phyloP scores from a whole-genome alignment of 2,329 filamentous ascomycete genomes.

The Fusarium coffeatum region DNA sequence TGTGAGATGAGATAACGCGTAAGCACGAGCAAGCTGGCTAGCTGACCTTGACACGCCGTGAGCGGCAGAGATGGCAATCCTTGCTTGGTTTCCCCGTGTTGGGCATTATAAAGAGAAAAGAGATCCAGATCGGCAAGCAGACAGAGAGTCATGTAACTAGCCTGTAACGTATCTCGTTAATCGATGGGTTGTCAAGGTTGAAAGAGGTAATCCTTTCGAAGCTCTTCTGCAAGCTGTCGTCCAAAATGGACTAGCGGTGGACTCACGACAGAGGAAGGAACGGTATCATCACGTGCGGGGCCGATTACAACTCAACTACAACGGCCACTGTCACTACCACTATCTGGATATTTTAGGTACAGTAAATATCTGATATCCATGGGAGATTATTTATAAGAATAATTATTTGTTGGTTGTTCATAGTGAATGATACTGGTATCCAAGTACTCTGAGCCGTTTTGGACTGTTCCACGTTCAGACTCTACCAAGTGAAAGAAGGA shows the following conservation, averaged over 20 bases:
- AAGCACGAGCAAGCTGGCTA: slow-evolving; percentile 8
- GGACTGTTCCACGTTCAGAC: neutral
- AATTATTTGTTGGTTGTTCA: neutral
- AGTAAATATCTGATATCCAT: neutral
- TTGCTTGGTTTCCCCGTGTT: slow-evolving; percentile 56
- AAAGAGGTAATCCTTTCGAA: slow-evolving; percentile 48
- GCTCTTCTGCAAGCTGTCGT: slow-evolving; percentile 14
- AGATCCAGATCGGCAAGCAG: neutral
- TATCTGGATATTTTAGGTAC: neutral
- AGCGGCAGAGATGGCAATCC: slow-evolving; percentile 56
- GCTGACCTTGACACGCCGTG: slow-evolving; percentile 56
- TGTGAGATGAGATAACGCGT: slow-evolving; percentile 14
- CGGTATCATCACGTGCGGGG: slow-evolving; percentile 30
- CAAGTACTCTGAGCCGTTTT: neutral
- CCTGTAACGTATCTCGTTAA: slow-evolving; percentile 7
- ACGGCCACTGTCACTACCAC: neutral
- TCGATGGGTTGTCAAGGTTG: slow-evolving; percentile 30
- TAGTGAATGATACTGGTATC: neutral
- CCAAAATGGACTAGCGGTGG: slow-evolving; percentile 36
- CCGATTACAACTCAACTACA: neutral
- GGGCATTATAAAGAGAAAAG: slow-evolving; percentile 48
- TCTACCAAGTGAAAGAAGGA: neutral
- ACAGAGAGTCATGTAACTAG: slow-evolving; percentile 1
- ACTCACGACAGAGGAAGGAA: neutral
- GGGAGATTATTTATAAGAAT: neutral